Base-by-base conservation (phyloP, 768 basidiomycete species). In the Lactarius hengduanensis region DNA sequence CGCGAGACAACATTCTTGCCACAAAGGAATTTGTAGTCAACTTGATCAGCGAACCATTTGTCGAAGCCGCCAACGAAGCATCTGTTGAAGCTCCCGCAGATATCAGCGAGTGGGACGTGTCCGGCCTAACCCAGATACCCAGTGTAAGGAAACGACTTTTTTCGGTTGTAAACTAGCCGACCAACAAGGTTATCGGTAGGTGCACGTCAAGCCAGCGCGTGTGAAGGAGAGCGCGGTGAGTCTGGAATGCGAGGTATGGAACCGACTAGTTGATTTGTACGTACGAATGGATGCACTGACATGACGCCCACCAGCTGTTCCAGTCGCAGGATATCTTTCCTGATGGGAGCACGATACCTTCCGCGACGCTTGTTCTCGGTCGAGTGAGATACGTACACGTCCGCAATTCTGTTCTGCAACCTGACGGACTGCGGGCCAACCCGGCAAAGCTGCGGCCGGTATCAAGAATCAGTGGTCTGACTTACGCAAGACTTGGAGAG, bases 1-100 rank as follows among this genome's bases (percentile, higher is more conserved):
- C 86, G 20, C 80, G 84, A 58, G 79, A 81, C 65, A 92, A 92
- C 68, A 88, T 91, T 68, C 74, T 83, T 58, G 77, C 78, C 0
- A 88, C 84, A 18, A 86, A 85, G 67, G 80, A 89, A 72, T 93
- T 92, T 74, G 86, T 85, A 9, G 83, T 88, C 59, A 89, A 84
- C 71, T 84, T 89, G 61, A 85, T 94, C 70, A 89, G 86, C 63
- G 88, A 91, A 74, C 76, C 84, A 0, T 84, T 87, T 69, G 76
- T 80, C 58, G 83, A 86, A 70, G 82, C 83, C 3, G 85, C 84
- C 9, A 87, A 88, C 71, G 75, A 76, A 58, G 78, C 81, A n/a
- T 79, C 84, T 9, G 79, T 84, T 28, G 85, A 88, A 63, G 80
- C 84, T 18, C 85, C 85, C 53, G 78, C 77, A 5, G 74, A 80